These are phyloP conservation scores for Candida sphagnicola DNA, from an alignment of 805 yeast genomes.

Conservation along the genomic window DNA sequence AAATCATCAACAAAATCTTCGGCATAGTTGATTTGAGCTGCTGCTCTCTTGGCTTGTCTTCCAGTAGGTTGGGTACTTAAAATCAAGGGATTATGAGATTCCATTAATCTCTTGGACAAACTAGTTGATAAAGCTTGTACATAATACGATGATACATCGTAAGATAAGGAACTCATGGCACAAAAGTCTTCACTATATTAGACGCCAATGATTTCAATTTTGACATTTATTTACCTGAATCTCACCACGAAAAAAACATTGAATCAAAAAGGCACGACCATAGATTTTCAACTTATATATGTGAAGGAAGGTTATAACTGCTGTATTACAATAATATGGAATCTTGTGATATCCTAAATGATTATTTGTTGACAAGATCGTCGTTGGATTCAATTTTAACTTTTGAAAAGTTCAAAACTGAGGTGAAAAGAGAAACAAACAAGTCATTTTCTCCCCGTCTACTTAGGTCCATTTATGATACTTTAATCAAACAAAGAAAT, in stretches of 20 bases:
- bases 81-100: slow-evolving; percentile 69
- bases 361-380: slow-evolving; percentile 16
- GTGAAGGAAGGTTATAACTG: not conserved
- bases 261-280: too few relatives aligned
- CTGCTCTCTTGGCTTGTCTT: slow-evolving; percentile 69
- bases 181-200: not conserved
- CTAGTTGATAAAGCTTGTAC: slow-evolving; percentile 76
- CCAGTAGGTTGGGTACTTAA: slow-evolving; percentile 67
- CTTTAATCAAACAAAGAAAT: slow-evolving; percentile 6
- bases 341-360: slow-evolving; percentile 15
- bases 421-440: slow-evolving; percentile 3
- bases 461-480: slow-evolving; percentile 5
- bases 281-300: too few relatives aligned
- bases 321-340: slow-evolving; percentile 13
- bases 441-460: slow-evolving; percentile 3
- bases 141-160: slow-evolving; percentile 7
- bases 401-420: slow-evolving; percentile 15
- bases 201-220: not conserved
- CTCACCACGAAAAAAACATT: too few relatives aligned
- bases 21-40: slow-evolving; percentile 75
- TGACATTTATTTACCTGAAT: not conserved
- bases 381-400: slow-evolving; percentile 13
- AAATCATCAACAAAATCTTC: slow-evolving; percentile 58
- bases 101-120: slow-evolving; percentile 59
- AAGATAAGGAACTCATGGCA: slow-evolving; percentile 4